Percentiles rank a stretch among this genome's conserved stretches.
phyloP scores from a whole-genome alignment of 2,329 filamentous ascomycete species.

The Pseudogymnoascus sp. region DNA sequence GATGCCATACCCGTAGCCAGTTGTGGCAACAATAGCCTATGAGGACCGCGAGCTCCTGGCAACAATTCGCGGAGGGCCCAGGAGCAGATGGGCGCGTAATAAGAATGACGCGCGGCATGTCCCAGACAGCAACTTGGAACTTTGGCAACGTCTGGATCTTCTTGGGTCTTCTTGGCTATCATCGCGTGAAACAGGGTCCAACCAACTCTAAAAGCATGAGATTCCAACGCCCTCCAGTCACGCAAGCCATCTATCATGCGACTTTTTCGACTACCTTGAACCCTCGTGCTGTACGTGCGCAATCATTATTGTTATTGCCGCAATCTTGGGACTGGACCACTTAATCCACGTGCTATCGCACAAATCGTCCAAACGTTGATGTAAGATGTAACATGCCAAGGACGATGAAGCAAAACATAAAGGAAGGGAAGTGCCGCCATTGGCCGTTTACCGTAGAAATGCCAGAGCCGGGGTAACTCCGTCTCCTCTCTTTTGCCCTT shows the following conservation, averaged over 20 bases:
- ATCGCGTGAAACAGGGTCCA: background rate
- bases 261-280: background rate
- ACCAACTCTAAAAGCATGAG: background rate
- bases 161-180: conserved; percentile 3
- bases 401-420: background rate
- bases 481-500: background rate
- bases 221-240: background rate
- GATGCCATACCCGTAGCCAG: background rate
- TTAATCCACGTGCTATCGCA: background rate
- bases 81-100: background rate
- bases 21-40: background rate
- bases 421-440: background rate
- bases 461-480: background rate
- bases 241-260: background rate
- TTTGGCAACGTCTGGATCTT: background rate
- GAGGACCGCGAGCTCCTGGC: background rate
- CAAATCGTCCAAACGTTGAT: background rate
- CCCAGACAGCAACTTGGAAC: background rate
- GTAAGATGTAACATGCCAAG: conserved; percentile 1
- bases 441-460: background rate
- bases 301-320: background rate
- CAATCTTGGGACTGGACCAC: background rate
- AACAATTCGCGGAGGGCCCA: background rate
- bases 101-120: background rate
- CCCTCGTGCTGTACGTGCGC: background rate